Conservation (phyloP, 1,284 basidiomycete genomes). For the Inonotus hispidus region DNA sequence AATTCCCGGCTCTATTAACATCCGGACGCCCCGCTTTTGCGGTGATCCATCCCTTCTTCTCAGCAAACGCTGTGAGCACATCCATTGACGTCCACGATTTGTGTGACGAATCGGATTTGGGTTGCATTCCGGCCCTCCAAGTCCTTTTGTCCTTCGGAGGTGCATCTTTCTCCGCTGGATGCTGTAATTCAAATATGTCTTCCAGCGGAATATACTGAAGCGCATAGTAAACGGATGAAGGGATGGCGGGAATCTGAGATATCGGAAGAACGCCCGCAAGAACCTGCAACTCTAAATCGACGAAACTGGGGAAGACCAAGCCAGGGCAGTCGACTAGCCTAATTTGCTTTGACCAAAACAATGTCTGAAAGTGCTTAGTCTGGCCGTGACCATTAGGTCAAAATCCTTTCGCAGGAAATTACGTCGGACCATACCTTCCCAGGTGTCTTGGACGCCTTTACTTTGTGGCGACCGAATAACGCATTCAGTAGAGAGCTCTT, state of each 20-base stretch:
- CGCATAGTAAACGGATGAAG: constrained; percentile 68
- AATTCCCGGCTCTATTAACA: constrained; percentile 82
- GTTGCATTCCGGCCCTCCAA: constrained; percentile 54
- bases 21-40: constrained; percentile 88
- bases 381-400: constrained; percentile 27
- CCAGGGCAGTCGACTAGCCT: constrained; percentile 85
- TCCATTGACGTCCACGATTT: constrained; percentile 73
- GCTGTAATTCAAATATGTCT: constrained; percentile 53
- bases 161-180: constrained; percentile 37
- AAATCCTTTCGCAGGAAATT: background rate
- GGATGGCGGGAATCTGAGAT: constrained; percentile 76
- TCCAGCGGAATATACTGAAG: constrained; percentile 76
- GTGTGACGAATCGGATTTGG: constrained; percentile 26
- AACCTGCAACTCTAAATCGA: constrained; percentile 78
- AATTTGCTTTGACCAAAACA: constrained; percentile 79
- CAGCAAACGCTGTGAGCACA: constrained; percentile 73
- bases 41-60: constrained; percentile 77
- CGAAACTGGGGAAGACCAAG: constrained; percentile 74
- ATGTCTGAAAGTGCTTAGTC: constrained; percentile 93
- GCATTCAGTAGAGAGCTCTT: constrained; percentile 91
- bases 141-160: constrained; percentile 60
- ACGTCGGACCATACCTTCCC: constrained; percentile 59
- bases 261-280: constrained; percentile 77
- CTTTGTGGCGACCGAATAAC: constrained; percentile 76
- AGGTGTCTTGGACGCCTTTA: constrained; percentile 83